These are phyloP conservation scores for Peronospora tabacina DNA, from an alignment of 352 stramenopile genomes.

Conservation along the genomic window DNA sequence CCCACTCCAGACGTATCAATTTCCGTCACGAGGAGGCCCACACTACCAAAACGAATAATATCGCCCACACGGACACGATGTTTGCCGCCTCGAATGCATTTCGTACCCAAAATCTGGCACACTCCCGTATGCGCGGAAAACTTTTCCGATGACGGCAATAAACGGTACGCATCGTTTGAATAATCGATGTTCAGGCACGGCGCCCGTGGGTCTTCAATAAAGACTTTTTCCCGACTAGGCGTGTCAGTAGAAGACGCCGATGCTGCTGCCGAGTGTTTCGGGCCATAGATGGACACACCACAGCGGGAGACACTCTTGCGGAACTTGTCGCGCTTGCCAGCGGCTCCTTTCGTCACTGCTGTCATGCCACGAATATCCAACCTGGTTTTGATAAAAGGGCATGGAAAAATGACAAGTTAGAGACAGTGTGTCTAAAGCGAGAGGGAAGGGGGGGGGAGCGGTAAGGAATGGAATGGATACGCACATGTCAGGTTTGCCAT, in stretches of 20 bases:
- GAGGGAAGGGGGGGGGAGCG: not conserved
- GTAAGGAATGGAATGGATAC: conserved; percentile 1
- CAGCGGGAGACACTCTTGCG: conserved; percentile 81
- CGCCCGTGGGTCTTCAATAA: conserved; percentile 80
- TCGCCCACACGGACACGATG: conserved; percentile 77
- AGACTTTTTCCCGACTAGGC: conserved; percentile 64
- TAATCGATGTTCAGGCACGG: conserved; percentile 85
- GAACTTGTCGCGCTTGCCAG: conserved; percentile 84
- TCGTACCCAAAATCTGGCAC: conserved; percentile 82
- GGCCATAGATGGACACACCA: conserved; percentile 81
- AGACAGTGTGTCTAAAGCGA: not conserved
- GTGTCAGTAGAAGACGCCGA: conserved; percentile 16
- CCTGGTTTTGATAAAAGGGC: conserved; percentile 20
- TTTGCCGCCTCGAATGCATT: conserved; percentile 77
- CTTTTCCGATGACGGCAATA: conserved; percentile 78
- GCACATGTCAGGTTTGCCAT: conserved; percentile 84
- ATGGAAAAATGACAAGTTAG: not conserved
- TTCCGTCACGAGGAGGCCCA: conserved; percentile 75
- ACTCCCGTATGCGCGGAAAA: conserved; percentile 83
- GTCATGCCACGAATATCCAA: conserved; percentile 85
- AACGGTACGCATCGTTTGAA: conserved; percentile 76
- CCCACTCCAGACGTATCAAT: conserved; percentile 70
- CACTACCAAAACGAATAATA: conserved; percentile 81
- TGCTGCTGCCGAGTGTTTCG: conserved; percentile 57
- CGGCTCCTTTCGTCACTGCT: conserved; percentile 74